Evolutionary conservation across 768 basidiomycete genomes (phyloP).

Genomic region (Auricularia sp.): DNA sequence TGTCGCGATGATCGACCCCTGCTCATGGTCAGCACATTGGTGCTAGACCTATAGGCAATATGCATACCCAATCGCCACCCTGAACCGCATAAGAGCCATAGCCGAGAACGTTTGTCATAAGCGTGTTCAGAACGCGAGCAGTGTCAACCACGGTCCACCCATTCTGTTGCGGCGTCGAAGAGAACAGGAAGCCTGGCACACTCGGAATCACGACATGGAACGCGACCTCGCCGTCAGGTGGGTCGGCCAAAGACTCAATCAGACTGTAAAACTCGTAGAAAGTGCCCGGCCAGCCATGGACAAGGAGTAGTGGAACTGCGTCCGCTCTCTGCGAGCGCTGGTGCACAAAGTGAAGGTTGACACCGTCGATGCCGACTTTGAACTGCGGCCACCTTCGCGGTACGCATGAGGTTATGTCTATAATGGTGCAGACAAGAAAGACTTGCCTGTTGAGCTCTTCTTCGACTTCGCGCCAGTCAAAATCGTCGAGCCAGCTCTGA

Average conservation of each 20-base stretch:
- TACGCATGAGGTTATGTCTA: too few species aligned
- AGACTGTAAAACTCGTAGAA: conserved; percentile 27
- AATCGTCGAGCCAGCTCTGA: not conserved
- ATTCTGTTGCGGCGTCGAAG: not conserved
- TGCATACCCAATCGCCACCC: not conserved
- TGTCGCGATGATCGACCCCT: not conserved
- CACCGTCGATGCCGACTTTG: conserved; percentile 1
- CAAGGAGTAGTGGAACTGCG: conserved; percentile 9
- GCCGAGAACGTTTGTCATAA: not conserved
- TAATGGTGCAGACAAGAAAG: not conserved
- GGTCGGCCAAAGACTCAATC: conserved; percentile 17
- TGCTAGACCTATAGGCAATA: not conserved
- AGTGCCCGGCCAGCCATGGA: conserved; percentile 23
- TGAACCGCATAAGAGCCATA: not conserved
- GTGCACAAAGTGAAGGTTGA: conserved; percentile 11
- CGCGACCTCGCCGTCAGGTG: conserved; percentile 20
- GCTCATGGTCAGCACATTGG: not conserved
- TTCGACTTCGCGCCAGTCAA: conserved; percentile 8
- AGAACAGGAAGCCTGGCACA: not conserved
- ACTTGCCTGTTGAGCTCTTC: conserved; percentile 2
- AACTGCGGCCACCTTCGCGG: not conserved
- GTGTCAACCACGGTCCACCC: not conserved
- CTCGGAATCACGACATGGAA: conserved; percentile 20
- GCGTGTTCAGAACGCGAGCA: not conserved
- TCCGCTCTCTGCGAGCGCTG: not conserved